A percentile compares a stretch with the other conserved stretches of the same genome.
Evolutionary conservation across 2,329 filamentous ascomycete genomes (phyloP).

Genomic region (Colletotrichum abscissum): DNA sequence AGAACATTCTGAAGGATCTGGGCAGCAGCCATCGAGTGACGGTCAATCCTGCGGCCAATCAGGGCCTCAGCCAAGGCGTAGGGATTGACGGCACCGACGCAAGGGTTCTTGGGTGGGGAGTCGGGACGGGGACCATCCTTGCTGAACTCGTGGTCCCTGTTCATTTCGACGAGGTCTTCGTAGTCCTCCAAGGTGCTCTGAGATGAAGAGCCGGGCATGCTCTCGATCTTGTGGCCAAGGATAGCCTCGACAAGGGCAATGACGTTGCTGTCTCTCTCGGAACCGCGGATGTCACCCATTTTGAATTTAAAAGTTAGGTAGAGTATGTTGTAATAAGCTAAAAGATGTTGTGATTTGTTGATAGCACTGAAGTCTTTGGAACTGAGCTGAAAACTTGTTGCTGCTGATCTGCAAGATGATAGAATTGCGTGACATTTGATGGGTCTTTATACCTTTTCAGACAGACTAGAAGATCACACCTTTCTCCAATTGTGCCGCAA

Average conservation of each 20-base stretch:
- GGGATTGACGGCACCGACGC: constrained; percentile 55
- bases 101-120: constrained; percentile 50
- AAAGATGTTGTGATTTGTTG: constrained; percentile 9
- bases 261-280: constrained; percentile 32
- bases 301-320: constrained; percentile 33
- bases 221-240: constrained; percentile 47
- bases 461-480: neutral
- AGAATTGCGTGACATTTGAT: neutral
- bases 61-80: constrained; percentile 57
- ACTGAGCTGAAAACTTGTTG: neutral
- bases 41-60: constrained; percentile 53
- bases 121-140: constrained; percentile 46
- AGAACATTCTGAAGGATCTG: constrained; percentile 53
- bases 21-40: constrained; percentile 45
- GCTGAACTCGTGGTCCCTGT: constrained; percentile 35
- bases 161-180: constrained; percentile 46
- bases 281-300: constrained; percentile 31
- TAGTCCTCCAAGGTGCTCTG: constrained; percentile 46
- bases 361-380: neutral
- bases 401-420: accelerated
- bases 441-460: constrained; percentile 20
- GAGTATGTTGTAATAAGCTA: constrained; percentile 25
- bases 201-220: constrained; percentile 37
- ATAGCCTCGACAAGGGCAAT: constrained; percentile 50
- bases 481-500: neutral